Percentiles rank a stretch among this genome's conserved stretches.
These are phyloP conservation scores for Raffaelea albimanens DNA, from an alignment of 2,329 filamentous ascomycete species.

Conservation along the genomic window DNA sequence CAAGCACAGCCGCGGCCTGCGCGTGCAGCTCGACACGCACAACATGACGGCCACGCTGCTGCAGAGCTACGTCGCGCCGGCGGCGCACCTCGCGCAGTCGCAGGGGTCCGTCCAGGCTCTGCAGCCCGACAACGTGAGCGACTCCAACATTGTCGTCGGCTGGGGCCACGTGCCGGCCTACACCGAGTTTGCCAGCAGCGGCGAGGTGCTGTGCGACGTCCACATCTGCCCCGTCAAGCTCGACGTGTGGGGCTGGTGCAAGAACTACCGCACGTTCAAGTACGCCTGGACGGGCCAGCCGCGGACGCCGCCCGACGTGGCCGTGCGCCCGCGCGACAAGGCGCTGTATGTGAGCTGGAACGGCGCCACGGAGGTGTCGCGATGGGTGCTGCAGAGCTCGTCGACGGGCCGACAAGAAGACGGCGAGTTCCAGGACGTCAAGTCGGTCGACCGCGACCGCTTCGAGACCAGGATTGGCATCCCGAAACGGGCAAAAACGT, in stretches of 20 bases:
- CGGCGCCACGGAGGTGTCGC: conserved; percentile 20
- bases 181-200: conserved; percentile 32
- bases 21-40: conserved; percentile 26
- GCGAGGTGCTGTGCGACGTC: conserved; percentile 29
- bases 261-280: conserved; percentile 19
- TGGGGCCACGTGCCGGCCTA: conserved; percentile 37
- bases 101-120: conserved; percentile 32
- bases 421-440: background rate
- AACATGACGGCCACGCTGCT: conserved; percentile 32
- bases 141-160: conserved; percentile 31
- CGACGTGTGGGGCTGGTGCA: conserved; percentile 12
- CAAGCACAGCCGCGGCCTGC: conserved; percentile 20
- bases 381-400: conserved; percentile 8
- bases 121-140: conserved; percentile 15
- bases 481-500: background rate
- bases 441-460: background rate
- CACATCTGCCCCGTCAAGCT: conserved; percentile 25
- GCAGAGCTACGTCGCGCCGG: conserved; percentile 27
- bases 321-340: conserved; percentile 12
- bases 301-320: conserved; percentile 13
- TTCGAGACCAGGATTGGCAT: background rate
- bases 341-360: conserved; percentile 22
- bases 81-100: conserved; percentile 24
- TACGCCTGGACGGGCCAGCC: conserved; percentile 16
- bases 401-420: background rate